Evolutionary conservation across 495 filamentous ascomycete genomes (phyloP), one percentile per base, ranked within the genome.

Genomic region (Tuber magnatum): DNA sequence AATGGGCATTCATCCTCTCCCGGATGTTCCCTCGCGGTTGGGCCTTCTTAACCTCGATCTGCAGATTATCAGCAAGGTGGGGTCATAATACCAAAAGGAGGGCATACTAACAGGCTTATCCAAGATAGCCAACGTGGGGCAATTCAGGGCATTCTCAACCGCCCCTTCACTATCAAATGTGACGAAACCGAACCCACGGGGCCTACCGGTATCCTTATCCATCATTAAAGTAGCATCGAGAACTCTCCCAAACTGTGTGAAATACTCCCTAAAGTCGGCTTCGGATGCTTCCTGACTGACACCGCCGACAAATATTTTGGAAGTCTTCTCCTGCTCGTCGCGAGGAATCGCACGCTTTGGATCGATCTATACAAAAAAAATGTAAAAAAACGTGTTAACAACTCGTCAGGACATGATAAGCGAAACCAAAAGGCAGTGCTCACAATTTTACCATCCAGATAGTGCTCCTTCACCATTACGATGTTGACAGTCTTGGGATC

Each of bases 381-480:
- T 43, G n/a, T 35, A 43, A 42, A 51, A 69, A 41, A 68, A 41
- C 48, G n/a, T 35, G 43, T 77, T 35, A 78, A 73, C 41, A 76
- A 74, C 16, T 65, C 70, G n/a, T 39, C 40, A 42, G 73, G 69
- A 41, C 1, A 44, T 51, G 56, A 14, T n/a, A 73, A n/a, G 41
- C 18, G 28, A 69, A 35, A 51, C 71, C 32, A 39, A 75, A 71
- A 41, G 20, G 43, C 42, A 71, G 61, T 65, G 84, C 94, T 88
- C 88, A 99, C 95, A 84, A 98, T 97, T 83, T 99, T 99, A 71
- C 96, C 95, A 85, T 99, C 95, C 24, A 99, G 87, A 80, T 93
- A 97, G 84, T 99, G 95, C 82, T 99, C 95, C 86, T 98, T 98
- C 77, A 98, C 95, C 95, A 99, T 99, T 51, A 99, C 95, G 78